These are phyloP conservation scores for Clohesyomyces aquaticus DNA, from an alignment of 495 filamentous ascomycete species.

Conservation along the genomic window DNA sequence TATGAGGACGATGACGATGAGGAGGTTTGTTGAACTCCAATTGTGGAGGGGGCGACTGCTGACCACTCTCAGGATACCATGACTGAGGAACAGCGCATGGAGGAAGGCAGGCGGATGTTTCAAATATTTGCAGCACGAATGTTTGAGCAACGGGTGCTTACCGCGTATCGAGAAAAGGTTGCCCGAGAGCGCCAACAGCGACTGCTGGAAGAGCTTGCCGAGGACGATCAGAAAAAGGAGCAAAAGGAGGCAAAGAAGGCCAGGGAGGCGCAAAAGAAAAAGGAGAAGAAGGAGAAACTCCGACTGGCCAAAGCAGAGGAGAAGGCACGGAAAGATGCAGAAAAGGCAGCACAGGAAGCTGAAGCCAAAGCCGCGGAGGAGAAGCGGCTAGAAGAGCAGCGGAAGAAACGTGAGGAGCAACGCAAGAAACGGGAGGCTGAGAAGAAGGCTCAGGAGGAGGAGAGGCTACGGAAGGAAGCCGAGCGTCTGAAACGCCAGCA, in stretches of 20 bases:
- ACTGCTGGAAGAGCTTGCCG: constrained; percentile 86
- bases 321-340: constrained; percentile 79
- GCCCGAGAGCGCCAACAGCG: constrained; percentile 88
- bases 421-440: constrained; percentile 91
- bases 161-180: constrained; percentile 96
- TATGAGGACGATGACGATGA: constrained; percentile 93
- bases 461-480: constrained; percentile 74
- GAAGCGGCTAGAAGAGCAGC: constrained; percentile 78
- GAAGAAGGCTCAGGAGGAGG: constrained; percentile 86
- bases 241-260: constrained; percentile 90
- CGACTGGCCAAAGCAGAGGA: constrained; percentile 89
- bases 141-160: constrained; percentile 97
- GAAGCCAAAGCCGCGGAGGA: constrained; percentile 74
- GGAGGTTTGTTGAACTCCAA: constrained; percentile 57
- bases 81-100: constrained; percentile 98
- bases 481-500: constrained; percentile 76
- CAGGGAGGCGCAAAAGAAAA: constrained; percentile 88
- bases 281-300: constrained; percentile 83
- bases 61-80: constrained; percentile 72
- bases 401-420: constrained; percentile 81
- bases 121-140: constrained; percentile 99
- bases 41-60: constrained; percentile 34
- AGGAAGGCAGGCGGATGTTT: constrained; percentile 98
- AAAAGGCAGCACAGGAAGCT: constrained; percentile 89
- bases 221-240: constrained; percentile 73